Evolutionary conservation across 1,139 yeast genomes (phyloP), one percentile per base, ranked within the genome.

Genomic region (Nakaseomyces uthaithaninus): DNA sequence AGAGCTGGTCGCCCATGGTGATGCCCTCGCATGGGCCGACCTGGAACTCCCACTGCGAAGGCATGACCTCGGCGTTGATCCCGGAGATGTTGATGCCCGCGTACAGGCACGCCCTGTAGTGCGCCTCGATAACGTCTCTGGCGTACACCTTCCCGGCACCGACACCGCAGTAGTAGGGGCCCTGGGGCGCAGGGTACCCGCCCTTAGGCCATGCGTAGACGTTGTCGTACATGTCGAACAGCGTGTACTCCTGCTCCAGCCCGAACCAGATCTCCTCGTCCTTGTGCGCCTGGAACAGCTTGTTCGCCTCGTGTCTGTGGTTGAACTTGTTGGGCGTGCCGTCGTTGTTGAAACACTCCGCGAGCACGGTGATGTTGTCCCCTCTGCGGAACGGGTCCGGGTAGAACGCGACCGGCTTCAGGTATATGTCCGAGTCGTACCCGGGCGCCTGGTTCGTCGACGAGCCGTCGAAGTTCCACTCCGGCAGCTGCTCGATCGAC

Each of bases 1-100:
- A 89, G 65, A 91, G 77, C 67, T 91, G 80, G 67, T 91, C 98
- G 66, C 96, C 98, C 96, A 91, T 89, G 55, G 70, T 66, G 65
- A 91, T 89, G 62, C 98, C 98, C 51, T 68, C 76, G 70, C 96
- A 86, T 51, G 98, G 98, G 62, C 98, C 98, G 55, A 91, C 97
- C 74, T 91, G 98, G 84, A 84, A 91, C 73, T 91, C 98, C 98
- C 98, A 91, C 76, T 91, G 98, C 45, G 97, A 86, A 45, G 98
- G 98, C 97, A 91, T 91, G 52, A 91, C 98, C 74, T 91, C 98
- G 55, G 98, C 98, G 67, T 91, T 91, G 66, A 91, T 89, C 72
- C 98, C 98, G 43, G 95, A 82, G 54, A 89, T 80, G 63, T 74
- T 71, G 55, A 91, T 67, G 62, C 96, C 97, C 50, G 97, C 79